Base-by-base conservation (phyloP, 306 rosid species). In the Hippophae gyantsensis region DNA sequence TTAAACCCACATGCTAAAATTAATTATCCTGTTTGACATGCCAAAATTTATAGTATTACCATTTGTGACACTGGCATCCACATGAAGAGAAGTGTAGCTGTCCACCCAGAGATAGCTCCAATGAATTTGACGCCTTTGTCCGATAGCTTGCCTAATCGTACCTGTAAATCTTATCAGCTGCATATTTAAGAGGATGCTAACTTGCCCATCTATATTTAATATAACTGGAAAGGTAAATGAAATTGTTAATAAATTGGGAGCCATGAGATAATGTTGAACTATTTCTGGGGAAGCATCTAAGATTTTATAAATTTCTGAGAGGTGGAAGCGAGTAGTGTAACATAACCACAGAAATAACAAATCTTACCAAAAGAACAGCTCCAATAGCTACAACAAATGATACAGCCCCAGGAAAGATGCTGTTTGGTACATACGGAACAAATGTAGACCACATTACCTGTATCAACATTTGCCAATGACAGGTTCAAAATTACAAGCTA, bases 391-490 rank as follows among this genome's bases (percentile, higher is more conserved):
- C 18, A 13, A 78, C 77, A 72, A 83, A 83, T 55, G 98, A 71
- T 48, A 58, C 13, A 13, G 70, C 75, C 50, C 98, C 98, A 26
- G 96, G 98, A 63, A 92, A 68, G 72, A 87, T 74, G 66, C 86
- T 85, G 76, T 78, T 83, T 40, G 98, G 96, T 71, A 92, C 43
- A 67, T 71, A 83, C 0, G 96, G 98, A 48, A 92, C 89, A 80
- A 92, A 92, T 18, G 98, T 92, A 69, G 96, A 92, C 98, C 98
- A 92, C 96, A 92, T 92, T 62, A 92, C 87, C 97, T 87, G 87
- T 7, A 55, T 23, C 40, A 64, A 72, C 62, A 62, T 45, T 38
- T 51, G 65, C 12, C 57, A 54, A 56, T 56, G 40, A 18, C 5
- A 49, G 53, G 53, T 14, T 49, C 53, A 49, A 46, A 18, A 49